Evolutionary conservation across 2,329 filamentous ascomycete genomes (phyloP).

Genomic region (Fusarium floridanum): DNA sequence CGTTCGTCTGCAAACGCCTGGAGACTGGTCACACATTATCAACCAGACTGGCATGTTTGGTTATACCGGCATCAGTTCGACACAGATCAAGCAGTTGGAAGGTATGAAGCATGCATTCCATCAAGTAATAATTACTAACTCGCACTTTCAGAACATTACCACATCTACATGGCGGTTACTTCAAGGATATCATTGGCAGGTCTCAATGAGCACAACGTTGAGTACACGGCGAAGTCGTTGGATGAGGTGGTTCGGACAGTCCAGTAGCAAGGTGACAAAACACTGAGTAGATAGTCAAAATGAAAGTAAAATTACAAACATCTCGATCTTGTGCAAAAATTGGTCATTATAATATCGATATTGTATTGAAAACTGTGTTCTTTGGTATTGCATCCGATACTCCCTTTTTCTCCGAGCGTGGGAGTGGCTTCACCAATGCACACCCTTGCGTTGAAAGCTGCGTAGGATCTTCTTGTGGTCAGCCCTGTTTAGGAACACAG

Average conservation of each 20-base stretch:
- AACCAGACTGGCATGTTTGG: constrained; percentile 58
- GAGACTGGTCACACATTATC: constrained; percentile 54
- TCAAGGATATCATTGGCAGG: constrained; percentile 57
- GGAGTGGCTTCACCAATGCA: too few relatives aligned
- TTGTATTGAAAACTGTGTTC: neutral
- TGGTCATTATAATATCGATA: neutral
- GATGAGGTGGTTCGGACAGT: constrained; percentile 33
- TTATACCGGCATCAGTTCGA: constrained; percentile 62
- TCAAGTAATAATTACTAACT: neutral
- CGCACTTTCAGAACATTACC: constrained; percentile 44
- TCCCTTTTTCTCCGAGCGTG: neutral
- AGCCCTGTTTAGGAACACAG: fast-evolving
- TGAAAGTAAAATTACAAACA: neutral
- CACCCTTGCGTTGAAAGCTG: too few relatives aligned
- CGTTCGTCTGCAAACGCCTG: constrained; percentile 48
- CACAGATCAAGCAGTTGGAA: constrained; percentile 57
- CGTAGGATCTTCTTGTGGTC: fast-evolving
- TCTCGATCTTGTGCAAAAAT: neutral
- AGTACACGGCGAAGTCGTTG: constrained; percentile 29
- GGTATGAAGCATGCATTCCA: constrained; percentile 20
- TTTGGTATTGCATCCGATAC: neutral
- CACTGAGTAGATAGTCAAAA: neutral
- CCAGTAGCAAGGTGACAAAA: neutral
- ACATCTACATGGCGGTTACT: constrained; percentile 56
- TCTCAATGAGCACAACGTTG: constrained; percentile 53